phyloP scores from a whole-genome alignment of 768 basidiomycete species.

The Xanthoconium purpureum region DNA sequence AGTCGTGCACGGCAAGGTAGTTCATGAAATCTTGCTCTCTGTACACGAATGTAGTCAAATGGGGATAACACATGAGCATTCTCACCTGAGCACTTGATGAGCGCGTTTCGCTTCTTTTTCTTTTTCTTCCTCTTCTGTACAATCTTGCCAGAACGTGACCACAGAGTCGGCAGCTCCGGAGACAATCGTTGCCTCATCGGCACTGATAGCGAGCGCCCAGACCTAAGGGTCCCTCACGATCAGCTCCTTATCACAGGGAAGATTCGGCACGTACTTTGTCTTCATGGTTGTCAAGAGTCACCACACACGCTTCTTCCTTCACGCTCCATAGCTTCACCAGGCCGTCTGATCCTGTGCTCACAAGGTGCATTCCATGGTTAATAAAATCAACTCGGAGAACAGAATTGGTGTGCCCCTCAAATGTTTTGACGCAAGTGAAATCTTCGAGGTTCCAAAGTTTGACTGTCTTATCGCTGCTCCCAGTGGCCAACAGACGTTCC shows the following conservation, averaged over 20 bases:
- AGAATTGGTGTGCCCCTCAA: slow-evolving; percentile 98
- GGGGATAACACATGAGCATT: slow-evolving; percentile 7
- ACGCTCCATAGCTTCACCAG: slow-evolving; percentile 96
- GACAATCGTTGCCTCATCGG: slow-evolving; percentile 80
- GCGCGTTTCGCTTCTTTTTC: slow-evolving; percentile 73
- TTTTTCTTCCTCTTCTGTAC: slow-evolving; percentile 76
- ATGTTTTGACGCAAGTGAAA: slow-evolving; percentile 91
- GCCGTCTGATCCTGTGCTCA: slow-evolving; percentile 90
- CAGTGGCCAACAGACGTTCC: slow-evolving; percentile 85
- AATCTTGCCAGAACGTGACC: slow-evolving; percentile 95
- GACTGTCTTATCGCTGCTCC: slow-evolving; percentile 93
- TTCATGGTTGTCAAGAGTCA: slow-evolving; percentile 95
- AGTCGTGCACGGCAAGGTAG: slow-evolving; percentile 84
- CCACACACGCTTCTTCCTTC: slow-evolving; percentile 78
- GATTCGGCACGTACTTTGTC: slow-evolving; percentile 68
- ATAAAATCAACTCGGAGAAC: slow-evolving; percentile 92
- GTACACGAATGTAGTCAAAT: slow-evolving; percentile 13
- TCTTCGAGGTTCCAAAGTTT: slow-evolving; percentile 94
- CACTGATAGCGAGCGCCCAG: slow-evolving; percentile 89
- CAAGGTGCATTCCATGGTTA: slow-evolving; percentile 77
- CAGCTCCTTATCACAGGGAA: not conserved
- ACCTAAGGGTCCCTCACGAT: slow-evolving; percentile 50
- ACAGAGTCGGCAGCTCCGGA: slow-evolving; percentile 96
- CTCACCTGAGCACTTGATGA: slow-evolving; percentile 78
- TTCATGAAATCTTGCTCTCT: slow-evolving; percentile 97